phyloP scores from a whole-genome alignment of 176 grass and related monocot species.

The Poa pratensis region DNA sequence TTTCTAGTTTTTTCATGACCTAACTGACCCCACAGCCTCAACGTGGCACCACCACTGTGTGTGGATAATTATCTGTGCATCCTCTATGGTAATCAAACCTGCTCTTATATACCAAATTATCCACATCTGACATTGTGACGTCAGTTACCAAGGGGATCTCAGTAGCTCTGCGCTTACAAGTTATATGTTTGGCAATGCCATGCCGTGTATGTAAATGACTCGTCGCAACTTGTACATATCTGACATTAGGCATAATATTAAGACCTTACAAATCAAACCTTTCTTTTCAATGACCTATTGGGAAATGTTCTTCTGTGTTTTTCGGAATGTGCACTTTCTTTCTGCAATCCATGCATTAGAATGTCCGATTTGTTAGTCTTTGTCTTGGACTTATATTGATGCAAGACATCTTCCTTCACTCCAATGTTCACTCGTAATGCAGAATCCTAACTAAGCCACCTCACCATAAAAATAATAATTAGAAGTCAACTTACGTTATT shows the following conservation, averaged over 20 bases:
- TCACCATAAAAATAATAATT: not conserved
- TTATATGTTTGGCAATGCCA: not conserved
- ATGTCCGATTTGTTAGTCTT: not conserved
- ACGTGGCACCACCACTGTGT: not conserved
- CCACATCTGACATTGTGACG: conserved; percentile 15
- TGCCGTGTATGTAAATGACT: not conserved
- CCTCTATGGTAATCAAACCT: not conserved
- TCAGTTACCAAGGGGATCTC: not conserved
- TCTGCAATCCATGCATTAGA: not conserved
- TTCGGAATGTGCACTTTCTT: not conserved
- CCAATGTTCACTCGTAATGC: not conserved
- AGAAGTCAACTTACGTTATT: not conserved
- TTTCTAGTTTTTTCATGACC: not conserved
- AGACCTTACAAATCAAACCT: not conserved
- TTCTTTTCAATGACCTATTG: not conserved
- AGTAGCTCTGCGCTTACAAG: not conserved
- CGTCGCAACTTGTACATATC: not conserved
- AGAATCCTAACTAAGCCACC: not conserved
- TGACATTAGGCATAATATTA: not conserved
- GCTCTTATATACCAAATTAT: conserved; percentile 6
- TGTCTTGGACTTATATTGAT: conserved; percentile 24
- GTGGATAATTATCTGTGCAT: not conserved
- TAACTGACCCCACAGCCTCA: not conserved
- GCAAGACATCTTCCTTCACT: not conserved
- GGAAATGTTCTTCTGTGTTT: conserved; percentile 11